Base-by-base conservation (phyloP, 805 yeast genomes). In the Nakazawaea ernobii region DNA sequence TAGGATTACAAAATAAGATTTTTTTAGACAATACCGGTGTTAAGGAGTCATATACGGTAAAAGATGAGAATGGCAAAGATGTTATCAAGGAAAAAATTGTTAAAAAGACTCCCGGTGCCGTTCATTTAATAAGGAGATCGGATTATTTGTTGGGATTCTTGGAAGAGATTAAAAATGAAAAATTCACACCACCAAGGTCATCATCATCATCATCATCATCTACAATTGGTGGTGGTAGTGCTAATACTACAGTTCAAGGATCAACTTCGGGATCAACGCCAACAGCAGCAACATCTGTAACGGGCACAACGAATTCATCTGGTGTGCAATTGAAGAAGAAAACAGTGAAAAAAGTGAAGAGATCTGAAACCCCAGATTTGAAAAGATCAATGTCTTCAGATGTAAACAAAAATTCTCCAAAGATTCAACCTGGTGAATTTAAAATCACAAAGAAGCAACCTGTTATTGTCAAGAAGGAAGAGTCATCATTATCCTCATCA, bases 111-210 rank as follows among this genome's bases (percentile, higher is more conserved):
- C 98, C 99, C 0, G 94, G 95, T 8, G 77, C 97, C 3, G 94
- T 94, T 14, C 99, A 94, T 66, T 70, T 94, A 43, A 88, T 87
- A 9, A 80, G 99, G 65, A 80, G 99, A 61, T 82, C 88, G 1
- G 99, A 95, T 61, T 92, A 91, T 58, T 71, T 94, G 57, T 75
- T 92, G 27, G 66, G 79, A 2, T 81, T 88, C 9, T 66, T 92
- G 55, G 74, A 75, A 51, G 96, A 82, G 49, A 32, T 17, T 54
- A 50, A 32, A 38, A 50, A 8, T 52, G 55, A 44, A 53, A 59
- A 50, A 20, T 20, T 20, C 24, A 20, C 24, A 20, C 24, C 24
- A 20, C 24, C 3, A 20, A 20, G 24, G 24, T 5, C 24, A 20
- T n/a, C 17, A 10, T n/a, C 17, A 13, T 13, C 15, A 13, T 33